phyloP scores from a whole-genome alignment of 2,329 filamentous ascomycete genomes.

The Colletotrichum orchidophilum region DNA sequence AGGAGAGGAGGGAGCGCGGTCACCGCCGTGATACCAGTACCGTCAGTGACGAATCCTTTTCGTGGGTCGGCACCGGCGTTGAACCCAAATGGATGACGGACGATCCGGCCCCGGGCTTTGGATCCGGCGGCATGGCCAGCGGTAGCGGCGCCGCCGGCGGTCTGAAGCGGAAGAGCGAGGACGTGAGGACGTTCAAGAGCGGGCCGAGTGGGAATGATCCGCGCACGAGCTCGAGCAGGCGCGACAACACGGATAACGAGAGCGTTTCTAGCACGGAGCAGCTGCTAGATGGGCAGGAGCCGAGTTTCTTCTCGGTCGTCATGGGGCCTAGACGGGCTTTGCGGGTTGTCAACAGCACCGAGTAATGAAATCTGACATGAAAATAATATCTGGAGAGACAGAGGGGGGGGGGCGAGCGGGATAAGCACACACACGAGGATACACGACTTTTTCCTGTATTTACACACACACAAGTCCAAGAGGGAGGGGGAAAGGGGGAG shows the following conservation, averaged over 20 bases:
- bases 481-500: too few species aligned
- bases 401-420: background rate
- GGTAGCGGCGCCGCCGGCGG: constrained; percentile 29
- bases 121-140: constrained; percentile 35
- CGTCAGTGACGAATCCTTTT: constrained; percentile 39
- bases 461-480: background rate
- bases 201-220: constrained; percentile 31
- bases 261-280: constrained; percentile 59
- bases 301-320: constrained; percentile 76
- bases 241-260: constrained; percentile 40
- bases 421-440: background rate
- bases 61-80: constrained; percentile 43
- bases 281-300: constrained; percentile 69
- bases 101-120: constrained; percentile 37
- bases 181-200: constrained; percentile 20
- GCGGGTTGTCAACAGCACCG: constrained; percentile 70
- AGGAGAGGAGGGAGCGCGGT: constrained; percentile 21
- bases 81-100: constrained; percentile 43
- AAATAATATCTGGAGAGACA: too few species aligned
- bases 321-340: constrained; percentile 74
- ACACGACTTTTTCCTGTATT: constrained; percentile 16
- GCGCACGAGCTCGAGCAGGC: constrained; percentile 30
- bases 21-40: constrained; percentile 37
- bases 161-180: constrained; percentile 35
- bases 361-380: too few species aligned